Percentiles rank a stretch among this genome's conserved stretches.
Evolutionary conservation across 495 filamentous ascomycete genomes (phyloP).

Genomic region (Podospora conica): DNA sequence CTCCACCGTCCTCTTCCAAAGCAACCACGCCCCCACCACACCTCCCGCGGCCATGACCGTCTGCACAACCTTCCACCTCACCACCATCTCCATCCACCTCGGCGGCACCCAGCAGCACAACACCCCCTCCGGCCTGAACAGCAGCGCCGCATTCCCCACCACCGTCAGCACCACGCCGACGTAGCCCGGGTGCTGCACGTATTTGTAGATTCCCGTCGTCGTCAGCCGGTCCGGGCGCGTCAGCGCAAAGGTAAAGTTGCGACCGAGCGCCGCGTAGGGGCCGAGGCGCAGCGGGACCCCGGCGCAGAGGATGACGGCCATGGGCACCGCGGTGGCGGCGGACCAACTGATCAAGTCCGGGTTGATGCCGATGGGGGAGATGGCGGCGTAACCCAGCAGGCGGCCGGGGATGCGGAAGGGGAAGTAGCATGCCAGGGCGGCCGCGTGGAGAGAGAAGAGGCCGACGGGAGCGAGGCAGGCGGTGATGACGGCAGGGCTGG

Average conservation of each 20-base stretch:
- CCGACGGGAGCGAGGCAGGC: neutral
- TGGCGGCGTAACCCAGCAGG: neutral
- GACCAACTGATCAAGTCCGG: constrained; percentile 30
- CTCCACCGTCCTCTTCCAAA: constrained; percentile 26
- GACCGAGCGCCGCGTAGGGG: constrained; percentile 36
- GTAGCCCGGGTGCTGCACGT: constrained; percentile 47
- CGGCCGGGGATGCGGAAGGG: neutral
- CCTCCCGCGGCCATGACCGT: neutral
- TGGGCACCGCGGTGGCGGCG: constrained; percentile 14
- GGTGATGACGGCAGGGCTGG: neutral
- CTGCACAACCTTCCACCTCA: constrained; percentile 12
- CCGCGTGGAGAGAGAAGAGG: neutral
- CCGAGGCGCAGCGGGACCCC: constrained; percentile 31
- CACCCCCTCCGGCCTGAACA: constrained; percentile 21
- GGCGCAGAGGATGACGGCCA: constrained; percentile 26
- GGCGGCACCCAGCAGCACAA: constrained; percentile 32
- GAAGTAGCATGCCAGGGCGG: neutral
- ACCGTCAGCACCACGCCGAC: constrained; percentile 24
- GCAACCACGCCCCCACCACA: neutral
- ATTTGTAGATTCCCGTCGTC: constrained; percentile 40
- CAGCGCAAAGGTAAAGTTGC: constrained; percentile 45
- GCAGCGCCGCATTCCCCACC: constrained; percentile 15
- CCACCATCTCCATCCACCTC: constrained; percentile 20
- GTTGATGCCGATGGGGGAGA: constrained; percentile 14
- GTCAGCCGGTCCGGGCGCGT: constrained; percentile 37